These are phyloP conservation scores for Globisporangium middletonii DNA, from an alignment of 352 stramenopile genomes.

Conservation along the genomic window DNA sequence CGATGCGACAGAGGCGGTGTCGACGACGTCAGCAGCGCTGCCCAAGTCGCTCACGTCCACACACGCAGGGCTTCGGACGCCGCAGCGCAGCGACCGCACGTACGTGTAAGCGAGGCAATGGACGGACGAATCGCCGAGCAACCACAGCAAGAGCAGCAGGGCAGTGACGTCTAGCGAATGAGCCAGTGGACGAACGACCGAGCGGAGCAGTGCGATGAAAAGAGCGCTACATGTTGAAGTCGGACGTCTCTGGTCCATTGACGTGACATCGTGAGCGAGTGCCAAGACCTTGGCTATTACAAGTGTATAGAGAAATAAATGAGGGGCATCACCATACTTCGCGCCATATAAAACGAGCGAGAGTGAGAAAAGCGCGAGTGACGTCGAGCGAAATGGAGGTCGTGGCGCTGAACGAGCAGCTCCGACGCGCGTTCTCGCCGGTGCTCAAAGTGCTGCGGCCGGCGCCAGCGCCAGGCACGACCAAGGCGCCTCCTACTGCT, in stretches of 20 bases:
- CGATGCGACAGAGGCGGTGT: conserved; percentile 79
- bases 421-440: conserved; percentile 52
- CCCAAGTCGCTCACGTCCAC: conserved; percentile 28
- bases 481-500: conserved; percentile 2
- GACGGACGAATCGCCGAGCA: not conserved
- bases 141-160: not conserved
- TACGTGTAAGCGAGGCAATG: conserved; percentile 2
- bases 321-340: not conserved
- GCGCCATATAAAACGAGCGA: too few species aligned
- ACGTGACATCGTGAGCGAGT: too few species aligned
- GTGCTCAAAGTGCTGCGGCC: conserved; percentile 44
- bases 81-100: conserved; percentile 3
- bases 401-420: conserved; percentile 57
- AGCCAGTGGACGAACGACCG: too few species aligned
- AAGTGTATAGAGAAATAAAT: not conserved
- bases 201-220: too few species aligned
- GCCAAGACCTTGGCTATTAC: not conserved
- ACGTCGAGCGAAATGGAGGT: conserved; percentile 39
- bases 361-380: too few species aligned
- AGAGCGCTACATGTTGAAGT: too few species aligned
- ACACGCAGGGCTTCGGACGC: conserved; percentile 16
- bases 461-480: not conserved
- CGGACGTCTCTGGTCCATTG: too few species aligned
- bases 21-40: conserved; percentile 28
- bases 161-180: too few species aligned